Percentiles rank a stretch among this genome's conserved stretches.
Evolutionary conservation across 176 grass and related monocot species (phyloP).

Genomic region (Tillandsia fasciculata): DNA sequence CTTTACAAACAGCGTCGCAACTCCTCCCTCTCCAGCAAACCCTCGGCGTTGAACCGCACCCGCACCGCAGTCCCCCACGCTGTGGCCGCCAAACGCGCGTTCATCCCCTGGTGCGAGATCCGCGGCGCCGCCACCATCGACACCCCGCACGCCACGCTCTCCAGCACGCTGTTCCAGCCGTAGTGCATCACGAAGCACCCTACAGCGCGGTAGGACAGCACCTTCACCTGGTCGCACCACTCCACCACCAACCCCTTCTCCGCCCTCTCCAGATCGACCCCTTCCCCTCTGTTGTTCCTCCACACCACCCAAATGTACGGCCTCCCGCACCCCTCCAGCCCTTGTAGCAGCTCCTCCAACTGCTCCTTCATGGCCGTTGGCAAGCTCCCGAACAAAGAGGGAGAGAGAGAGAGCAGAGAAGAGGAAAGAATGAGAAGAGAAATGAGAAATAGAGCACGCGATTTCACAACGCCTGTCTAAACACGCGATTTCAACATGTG

Average conservation of each 20-base stretch:
- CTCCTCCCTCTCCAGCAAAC: conserved; percentile 30
- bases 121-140: conserved; percentile 16
- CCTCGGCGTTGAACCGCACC: conserved; percentile 9
- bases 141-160: conserved; percentile 6
- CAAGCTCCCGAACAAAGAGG: conserved; percentile 25
- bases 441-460: too few species aligned
- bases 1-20: conserved; percentile 25
- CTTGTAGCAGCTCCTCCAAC: conserved; percentile 25
- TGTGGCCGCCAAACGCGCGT: conserved; percentile 39
- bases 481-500: too few species aligned
- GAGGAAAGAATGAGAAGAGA: too few species aligned
- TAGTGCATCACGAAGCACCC: conserved; percentile 46
- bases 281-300: conserved; percentile 16
- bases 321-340: conserved; percentile 15
- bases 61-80: conserved; percentile 38
- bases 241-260: conserved; percentile 30
- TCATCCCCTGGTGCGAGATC: conserved; percentile 33
- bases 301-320: conserved; percentile 43
- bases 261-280: background rate
- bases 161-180: conserved; percentile 40
- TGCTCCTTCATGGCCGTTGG: background rate
- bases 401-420: too few species aligned
- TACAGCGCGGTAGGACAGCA: conserved; percentile 34
- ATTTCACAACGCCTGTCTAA: too few species aligned
- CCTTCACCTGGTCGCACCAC: conserved; percentile 39